Base-by-base conservation (phyloP, 768 basidiomycete genomes). In the Boletus rubescentipes region DNA sequence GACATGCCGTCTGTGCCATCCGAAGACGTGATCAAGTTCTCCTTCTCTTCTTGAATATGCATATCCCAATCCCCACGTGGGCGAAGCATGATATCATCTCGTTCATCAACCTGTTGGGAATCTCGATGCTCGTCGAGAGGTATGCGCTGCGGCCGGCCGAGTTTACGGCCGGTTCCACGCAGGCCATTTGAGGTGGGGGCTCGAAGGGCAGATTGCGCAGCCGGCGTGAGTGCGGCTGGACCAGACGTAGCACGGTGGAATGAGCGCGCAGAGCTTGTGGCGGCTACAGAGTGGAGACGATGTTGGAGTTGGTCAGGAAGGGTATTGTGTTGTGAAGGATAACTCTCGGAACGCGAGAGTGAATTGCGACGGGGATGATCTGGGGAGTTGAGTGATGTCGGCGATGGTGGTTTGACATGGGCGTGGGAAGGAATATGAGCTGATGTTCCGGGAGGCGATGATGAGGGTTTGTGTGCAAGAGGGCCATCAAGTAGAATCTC, bases 231-330 rank as follows among this genome's bases (percentile, higher is more conserved):
- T 35, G 64, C 63, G 47, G 77, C 72, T 10, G 87, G 82, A 29
- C 81, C 84, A 10, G 89, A 91, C 3, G 79, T 76, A 36, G 83
- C 79, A 57, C 89, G 86, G 57, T 83, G 80, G 62, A 91, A 85
- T 7, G 82, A 81, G 46, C 89, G 79, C 10, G 72, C 63, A 7
- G 69, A 51, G 11, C 15, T 56, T 49, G 57, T 46, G 26, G 62
- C 62, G 15, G 63, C 41, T 32, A 44, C 35, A 40, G 58, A 62
- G 61, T 63, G 74, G 57, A 53, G 62, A 59, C 50, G 72, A 54
- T 63, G 66, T 57, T 39, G 73, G 50, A 42, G 65, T 59, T 54
- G 70, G 62, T 57, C 69, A 23, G 21, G 71, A 57, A 62, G 68
- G 46, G 66, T 59, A 54, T 64, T 54, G 26, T 67, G 67, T n/a